Conservation (phyloP, 805 yeast species). For the Starmerella sirachaensis region DNA sequence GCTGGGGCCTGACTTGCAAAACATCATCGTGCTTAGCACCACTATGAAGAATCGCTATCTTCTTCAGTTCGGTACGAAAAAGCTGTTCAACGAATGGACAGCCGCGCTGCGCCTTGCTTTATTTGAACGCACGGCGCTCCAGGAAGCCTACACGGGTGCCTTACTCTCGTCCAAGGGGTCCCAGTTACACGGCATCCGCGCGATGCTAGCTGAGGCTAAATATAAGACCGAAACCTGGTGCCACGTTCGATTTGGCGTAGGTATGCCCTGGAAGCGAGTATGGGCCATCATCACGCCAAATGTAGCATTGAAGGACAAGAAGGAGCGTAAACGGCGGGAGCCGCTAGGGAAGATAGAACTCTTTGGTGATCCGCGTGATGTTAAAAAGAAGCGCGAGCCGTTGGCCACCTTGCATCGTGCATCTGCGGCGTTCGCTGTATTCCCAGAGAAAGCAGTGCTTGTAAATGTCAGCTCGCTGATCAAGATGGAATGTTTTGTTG, state of each 20-base stretch:
- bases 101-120: slow-evolving; percentile 69
- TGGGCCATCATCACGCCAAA: slow-evolving; percentile 68
- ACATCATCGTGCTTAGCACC: slow-evolving; percentile 80
- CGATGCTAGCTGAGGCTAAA: slow-evolving; percentile 73
- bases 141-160: slow-evolving; percentile 96
- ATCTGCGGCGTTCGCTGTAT: slow-evolving; percentile 71
- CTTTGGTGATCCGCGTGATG: slow-evolving; percentile 66
- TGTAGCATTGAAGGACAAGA: slow-evolving; percentile 34
- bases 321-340: slow-evolving; percentile 31
- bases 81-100: slow-evolving; percentile 63
- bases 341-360: slow-evolving; percentile 56
- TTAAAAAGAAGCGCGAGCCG: slow-evolving; percentile 40
- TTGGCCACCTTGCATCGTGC: slow-evolving; percentile 71
- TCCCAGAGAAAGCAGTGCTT: slow-evolving; percentile 70
- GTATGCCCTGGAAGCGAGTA: slow-evolving; percentile 96
- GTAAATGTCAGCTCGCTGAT: slow-evolving; percentile 81
- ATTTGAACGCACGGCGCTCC: slow-evolving; percentile 71
- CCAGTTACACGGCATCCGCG: slow-evolving; percentile 70
- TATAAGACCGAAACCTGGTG: slow-evolving; percentile 90
- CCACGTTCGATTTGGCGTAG: slow-evolving; percentile 86
- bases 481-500: slow-evolving; percentile 72
- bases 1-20: slow-evolving; percentile 55
- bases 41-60: slow-evolving; percentile 81
- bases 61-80: slow-evolving; percentile 59
- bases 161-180: slow-evolving; percentile 85